Evolutionary conservation across 2,329 filamentous ascomycete species (phyloP).

Genomic region (Orbilia blumenaviensis): DNA sequence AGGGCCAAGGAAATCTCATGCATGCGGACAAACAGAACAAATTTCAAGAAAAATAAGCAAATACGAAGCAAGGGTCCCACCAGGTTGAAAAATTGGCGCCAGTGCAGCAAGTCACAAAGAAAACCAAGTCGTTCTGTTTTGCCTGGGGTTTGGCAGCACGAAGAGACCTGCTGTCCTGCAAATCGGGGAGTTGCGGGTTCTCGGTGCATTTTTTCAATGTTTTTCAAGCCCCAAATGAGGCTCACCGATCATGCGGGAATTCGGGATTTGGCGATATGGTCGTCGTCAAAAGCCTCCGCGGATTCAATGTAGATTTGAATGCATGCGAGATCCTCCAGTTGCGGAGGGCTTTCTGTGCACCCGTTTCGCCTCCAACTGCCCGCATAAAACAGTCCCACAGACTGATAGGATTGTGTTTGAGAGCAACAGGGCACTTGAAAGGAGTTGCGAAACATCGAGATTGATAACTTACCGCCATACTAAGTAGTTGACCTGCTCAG

Average conservation of each 20-base stretch:
- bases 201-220: slow-evolving; percentile 31
- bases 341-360: slow-evolving; percentile 19
- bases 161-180: slow-evolving; percentile 27
- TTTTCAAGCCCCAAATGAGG: slow-evolving; percentile 34
- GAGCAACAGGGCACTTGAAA: slow-evolving; percentile 1
- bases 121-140: slow-evolving; percentile 33
- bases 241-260: slow-evolving; percentile 44
- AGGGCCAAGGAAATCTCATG: slow-evolving; percentile 52
- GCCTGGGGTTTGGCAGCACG: slow-evolving; percentile 29
- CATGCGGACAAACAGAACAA: slow-evolving; percentile 53
- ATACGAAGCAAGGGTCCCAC: slow-evolving; percentile 49
- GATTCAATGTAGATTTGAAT: slow-evolving; percentile 35
- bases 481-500: slow-evolving; percentile 54
- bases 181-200: slow-evolving; percentile 47
- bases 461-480: slow-evolving; percentile 51
- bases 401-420: slow-evolving; percentile 19
- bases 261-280: slow-evolving; percentile 47
- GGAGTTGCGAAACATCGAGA: slow-evolving; percentile 11
- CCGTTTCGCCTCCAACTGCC: slow-evolving; percentile 25
- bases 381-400: slow-evolving; percentile 31
- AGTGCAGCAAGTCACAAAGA: slow-evolving; percentile 39
- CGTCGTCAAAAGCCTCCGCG: slow-evolving; percentile 46
- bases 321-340: slow-evolving; percentile 24
- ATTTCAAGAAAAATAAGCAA: slow-evolving; percentile 55
- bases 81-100: slow-evolving; percentile 53